These are phyloP conservation scores for Coleophoma crateriformis DNA, from an alignment of 2,329 filamentous ascomycete species.

Conservation along the genomic window DNA sequence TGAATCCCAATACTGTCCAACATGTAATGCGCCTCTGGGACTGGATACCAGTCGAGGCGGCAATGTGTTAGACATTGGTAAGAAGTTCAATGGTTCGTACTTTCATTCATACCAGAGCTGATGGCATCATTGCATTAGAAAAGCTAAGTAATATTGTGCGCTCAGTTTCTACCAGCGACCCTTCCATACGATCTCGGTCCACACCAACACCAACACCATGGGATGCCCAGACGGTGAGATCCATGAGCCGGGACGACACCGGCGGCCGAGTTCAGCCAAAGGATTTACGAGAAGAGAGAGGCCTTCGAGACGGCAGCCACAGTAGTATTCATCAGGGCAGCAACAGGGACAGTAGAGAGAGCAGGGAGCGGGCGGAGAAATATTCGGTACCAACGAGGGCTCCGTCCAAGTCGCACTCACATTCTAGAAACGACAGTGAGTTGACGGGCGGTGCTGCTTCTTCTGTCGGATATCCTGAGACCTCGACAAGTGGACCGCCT, in stretches of 20 bases:
- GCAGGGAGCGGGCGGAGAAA: slow-evolving; percentile 42
- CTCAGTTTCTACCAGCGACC: slow-evolving; percentile 66
- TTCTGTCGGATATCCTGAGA: slow-evolving; percentile 74
- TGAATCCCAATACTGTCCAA: slow-evolving; percentile 89
- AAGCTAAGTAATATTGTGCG: slow-evolving; percentile 93
- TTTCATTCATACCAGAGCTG: slow-evolving; percentile 15
- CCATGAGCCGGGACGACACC: slow-evolving; percentile 40
- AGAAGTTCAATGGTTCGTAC: slow-evolving; percentile 26
- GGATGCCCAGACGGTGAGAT: slow-evolving; percentile 55
- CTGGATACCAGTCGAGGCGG: slow-evolving; percentile 88
- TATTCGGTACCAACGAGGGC: slow-evolving; percentile 25
- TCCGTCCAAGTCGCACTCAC: slow-evolving; percentile 26
- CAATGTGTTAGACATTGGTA: slow-evolving; percentile 88
- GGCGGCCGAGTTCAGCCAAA: slow-evolving; percentile 20
- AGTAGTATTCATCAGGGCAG: slow-evolving; percentile 26
- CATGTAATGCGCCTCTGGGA: slow-evolving; percentile 85
- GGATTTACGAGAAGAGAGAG: slow-evolving; percentile 32
- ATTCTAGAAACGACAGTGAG: slow-evolving; percentile 75
- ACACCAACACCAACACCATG: slow-evolving; percentile 62
- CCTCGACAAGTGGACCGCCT: slow-evolving; percentile 59
- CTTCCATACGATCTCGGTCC: slow-evolving; percentile 26
- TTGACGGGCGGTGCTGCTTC: slow-evolving; percentile 65
- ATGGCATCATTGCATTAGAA: slow-evolving; percentile 47
- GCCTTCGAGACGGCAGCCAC: slow-evolving; percentile 15
- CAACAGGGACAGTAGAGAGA: slow-evolving; percentile 31